A percentile compares a stretch with the other conserved stretches of the same genome.
These are phyloP conservation scores for Thalassiosira tumida DNA, from an alignment of 352 stramenopile genomes.

Conservation along the genomic window DNA sequence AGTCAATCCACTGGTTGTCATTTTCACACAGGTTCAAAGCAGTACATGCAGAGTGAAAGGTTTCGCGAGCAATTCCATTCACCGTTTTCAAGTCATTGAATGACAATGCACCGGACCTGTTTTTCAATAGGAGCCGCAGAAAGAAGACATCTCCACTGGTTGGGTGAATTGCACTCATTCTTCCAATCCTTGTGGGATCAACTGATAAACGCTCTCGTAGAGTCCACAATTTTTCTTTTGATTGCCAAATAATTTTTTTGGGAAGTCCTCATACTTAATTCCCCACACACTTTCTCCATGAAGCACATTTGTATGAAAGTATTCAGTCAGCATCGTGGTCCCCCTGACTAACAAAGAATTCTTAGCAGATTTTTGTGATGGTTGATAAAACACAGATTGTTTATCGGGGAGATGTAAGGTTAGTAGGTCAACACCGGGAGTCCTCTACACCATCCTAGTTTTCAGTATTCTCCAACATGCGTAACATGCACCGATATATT, in stretches of 20 bases:
- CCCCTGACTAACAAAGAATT: not conserved
- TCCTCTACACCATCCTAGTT: not conserved
- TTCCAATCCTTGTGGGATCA: not conserved
- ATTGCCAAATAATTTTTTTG: not conserved
- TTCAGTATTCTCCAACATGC: not conserved
- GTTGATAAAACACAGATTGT: not conserved
- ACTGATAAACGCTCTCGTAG: not conserved
- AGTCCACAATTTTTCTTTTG: not conserved
- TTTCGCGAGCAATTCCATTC: not conserved
- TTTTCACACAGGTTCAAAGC: not conserved
- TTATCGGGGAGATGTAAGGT: not conserved
- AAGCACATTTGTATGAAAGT: not conserved
- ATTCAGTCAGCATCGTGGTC: not conserved
- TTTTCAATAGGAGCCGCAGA: slow-evolving; percentile 2
- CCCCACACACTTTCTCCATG: not conserved
- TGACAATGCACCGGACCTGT: slow-evolving; percentile 3
- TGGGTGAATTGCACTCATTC: slow-evolving; percentile 16
- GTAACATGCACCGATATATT: slow-evolving; percentile 2
- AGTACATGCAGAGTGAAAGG: not conserved
- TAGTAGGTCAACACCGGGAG: not conserved
- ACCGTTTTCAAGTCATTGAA: slow-evolving; percentile 24
- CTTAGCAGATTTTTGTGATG: not conserved
- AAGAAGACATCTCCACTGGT: slow-evolving; percentile 7
- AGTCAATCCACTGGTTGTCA: not conserved
- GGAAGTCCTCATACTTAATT: not conserved